Base-by-base conservation (phyloP, 2,329 filamentous ascomycete genomes). In the Onygenales sp. region DNA sequence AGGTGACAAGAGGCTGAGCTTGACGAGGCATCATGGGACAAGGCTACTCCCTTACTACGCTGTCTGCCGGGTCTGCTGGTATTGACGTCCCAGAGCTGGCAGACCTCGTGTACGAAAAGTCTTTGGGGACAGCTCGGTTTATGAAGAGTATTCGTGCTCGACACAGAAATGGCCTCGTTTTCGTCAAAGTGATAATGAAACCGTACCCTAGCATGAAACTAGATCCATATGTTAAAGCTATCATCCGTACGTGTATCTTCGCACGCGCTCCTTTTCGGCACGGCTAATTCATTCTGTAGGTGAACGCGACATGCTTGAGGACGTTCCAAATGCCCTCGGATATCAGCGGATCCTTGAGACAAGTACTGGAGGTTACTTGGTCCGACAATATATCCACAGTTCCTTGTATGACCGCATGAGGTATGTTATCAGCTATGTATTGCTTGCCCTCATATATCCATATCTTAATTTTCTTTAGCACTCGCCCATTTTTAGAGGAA, bases 131-230 rank as follows among this genome's bases (percentile, higher is more conserved):
- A 60, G 90, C 89, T 27, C 84, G 93, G 39, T 96, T 98, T 64
- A 93, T 98, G 85, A 96, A 97, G 72, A 93, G 88, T 58, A 91
- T 97, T 59, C 84, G 92, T 59, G 93, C 92, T 27, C 82, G 90
- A 49, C 88, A 95, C 67, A 86, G 87, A 63, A 87, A 95, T 75
- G 92, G 93, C 52, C 78, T 96, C 42, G 91, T 95, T 14, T 84
- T 97, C 53, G 90, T 94, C 66, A 97, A 97, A 73, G 86, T 95
- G 33, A 86, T 95, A 54, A 88, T 94, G 70, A 98, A 98, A 71
- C 90, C 91, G 2, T 94, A 90, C 66, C 79, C 86, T 31, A 83
- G 84, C 58, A 86, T 95, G 74, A 82, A 88, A 56, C 79, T 97
- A 58, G 84, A 86, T 58, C 75, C 83, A 58, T 95, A 95, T 72